Conservation (phyloP, 2,329 filamentous ascomycete genomes). For the Claviceps humidiphila region DNA sequence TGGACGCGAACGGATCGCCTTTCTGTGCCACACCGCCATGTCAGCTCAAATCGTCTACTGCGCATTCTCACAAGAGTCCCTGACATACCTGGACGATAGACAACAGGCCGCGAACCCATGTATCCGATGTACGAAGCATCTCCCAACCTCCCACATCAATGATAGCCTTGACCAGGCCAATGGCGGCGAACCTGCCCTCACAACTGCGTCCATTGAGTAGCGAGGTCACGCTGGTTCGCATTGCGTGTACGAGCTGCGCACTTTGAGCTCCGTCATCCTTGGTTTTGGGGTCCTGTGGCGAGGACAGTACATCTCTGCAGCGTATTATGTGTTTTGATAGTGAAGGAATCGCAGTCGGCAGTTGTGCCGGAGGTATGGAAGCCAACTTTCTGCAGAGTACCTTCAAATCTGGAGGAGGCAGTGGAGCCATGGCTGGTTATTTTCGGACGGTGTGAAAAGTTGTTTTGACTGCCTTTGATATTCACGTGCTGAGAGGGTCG, state of each 20-base stretch:
- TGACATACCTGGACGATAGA: slow-evolving; percentile 55
- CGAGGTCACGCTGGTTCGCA: slow-evolving; percentile 65
- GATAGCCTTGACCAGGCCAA: slow-evolving; percentile 65
- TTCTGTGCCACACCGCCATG: slow-evolving; percentile 39
- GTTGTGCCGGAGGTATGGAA: slow-evolving; percentile 55
- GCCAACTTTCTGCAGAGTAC: slow-evolving; percentile 58
- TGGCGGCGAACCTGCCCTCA: slow-evolving; percentile 65
- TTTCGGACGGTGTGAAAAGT: neutral
- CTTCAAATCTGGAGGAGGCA: slow-evolving; percentile 41
- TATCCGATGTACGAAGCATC: slow-evolving; percentile 55
- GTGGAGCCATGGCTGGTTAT: slow-evolving; percentile 1
- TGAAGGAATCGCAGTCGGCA: slow-evolving; percentile 59
- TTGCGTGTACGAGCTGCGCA: slow-evolving; percentile 62
- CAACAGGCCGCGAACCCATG: slow-evolving; percentile 68
- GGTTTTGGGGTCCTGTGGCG: slow-evolving; percentile 44
- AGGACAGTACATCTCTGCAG: slow-evolving; percentile 48
- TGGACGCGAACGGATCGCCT: slow-evolving; percentile 60
- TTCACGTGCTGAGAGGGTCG: neutral
- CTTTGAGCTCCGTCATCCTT: slow-evolving; percentile 51
- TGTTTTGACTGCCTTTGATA: neutral
- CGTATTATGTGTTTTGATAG: slow-evolving; percentile 48
- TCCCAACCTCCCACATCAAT: slow-evolving; percentile 80
- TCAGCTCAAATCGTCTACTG: neutral
- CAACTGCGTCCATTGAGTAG: slow-evolving; percentile 64
- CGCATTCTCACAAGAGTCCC: neutral